Evolutionary conservation across 2,329 filamentous ascomycete genomes (phyloP).

Genomic region (Lachnellula cervina): DNA sequence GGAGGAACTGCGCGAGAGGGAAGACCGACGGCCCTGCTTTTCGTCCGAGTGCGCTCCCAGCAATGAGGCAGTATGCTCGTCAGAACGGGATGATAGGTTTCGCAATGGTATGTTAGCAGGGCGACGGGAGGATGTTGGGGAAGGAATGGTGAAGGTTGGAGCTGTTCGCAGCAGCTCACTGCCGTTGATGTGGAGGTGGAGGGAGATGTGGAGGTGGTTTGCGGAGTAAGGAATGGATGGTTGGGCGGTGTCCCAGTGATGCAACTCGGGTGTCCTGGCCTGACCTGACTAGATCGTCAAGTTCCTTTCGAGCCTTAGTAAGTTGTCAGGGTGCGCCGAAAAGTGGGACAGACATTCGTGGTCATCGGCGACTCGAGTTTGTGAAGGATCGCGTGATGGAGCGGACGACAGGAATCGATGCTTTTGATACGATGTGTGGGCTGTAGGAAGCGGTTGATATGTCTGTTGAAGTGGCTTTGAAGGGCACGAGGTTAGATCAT

Average conservation of each 20-base stretch:
- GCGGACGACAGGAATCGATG: no score
- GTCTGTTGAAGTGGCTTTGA: no score
- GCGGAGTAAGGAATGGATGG: background rate
- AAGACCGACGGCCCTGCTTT: slow-evolving; percentile 38
- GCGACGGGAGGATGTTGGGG: slow-evolving; percentile 60
- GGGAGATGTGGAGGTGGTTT: background rate
- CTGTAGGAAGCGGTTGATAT: no score
- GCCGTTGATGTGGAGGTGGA: background rate
- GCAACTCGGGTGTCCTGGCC: background rate
- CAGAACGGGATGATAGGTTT: slow-evolving; percentile 49
- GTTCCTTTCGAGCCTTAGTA: no score
- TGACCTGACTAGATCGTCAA: no score
- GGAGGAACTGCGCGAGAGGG: slow-evolving; percentile 51
- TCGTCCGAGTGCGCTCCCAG: slow-evolving; percentile 39
- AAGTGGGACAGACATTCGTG: no score
- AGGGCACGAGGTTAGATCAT: no score
- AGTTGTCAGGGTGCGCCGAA: no score
- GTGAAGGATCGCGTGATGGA: no score
- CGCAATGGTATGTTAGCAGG: slow-evolving; percentile 84
- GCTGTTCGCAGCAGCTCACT: slow-evolving; percentile 59
- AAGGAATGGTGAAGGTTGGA: slow-evolving; percentile 76
- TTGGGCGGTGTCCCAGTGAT: background rate
- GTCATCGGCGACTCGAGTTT: no score
- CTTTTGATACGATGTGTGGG: no score
- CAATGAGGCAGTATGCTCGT: slow-evolving; percentile 41